Base-by-base conservation (phyloP, 1,284 basidiomycete species). In the Moniliella sp. region DNA sequence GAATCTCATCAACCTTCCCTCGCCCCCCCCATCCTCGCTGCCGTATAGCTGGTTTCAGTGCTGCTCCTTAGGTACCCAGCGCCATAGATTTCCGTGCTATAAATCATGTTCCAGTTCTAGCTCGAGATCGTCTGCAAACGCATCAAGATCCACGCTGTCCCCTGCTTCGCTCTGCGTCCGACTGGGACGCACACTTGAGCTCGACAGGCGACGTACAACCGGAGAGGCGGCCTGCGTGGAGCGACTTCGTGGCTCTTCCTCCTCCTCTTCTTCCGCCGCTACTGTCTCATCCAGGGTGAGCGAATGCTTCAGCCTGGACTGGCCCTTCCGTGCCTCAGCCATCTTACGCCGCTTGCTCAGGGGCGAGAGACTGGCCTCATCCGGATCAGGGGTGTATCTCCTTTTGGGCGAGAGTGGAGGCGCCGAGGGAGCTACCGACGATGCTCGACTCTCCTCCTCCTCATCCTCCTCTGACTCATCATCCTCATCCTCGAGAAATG, bases 401-500 rank as follows among this genome's bases (percentile, higher is more conserved):
- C n/a, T 7, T 15, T 13, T 14, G 12, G 13, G n/a, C 12, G 3
- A n/a, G n/a, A n/a, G n/a, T 27, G 10, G 36, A 40, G 32, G 42
- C 43, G 30, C 41, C 49, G 14, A 37, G 48, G 36, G 36, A 13
- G 39, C 37, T 5, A 41, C 32, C 5, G 30, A 21, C 18, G 27
- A 9, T 9, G 9, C 21, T 36, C 30, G 28, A 28, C 28, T 1
- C 12, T 14, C 3, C n/a, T n/a, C n/a, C 3, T 19, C 27, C 14
- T 23, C 19, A 10, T 19, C 35, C 5, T 25, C 32, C 1, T 44
- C 42, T 2, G 14, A 31, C n/a, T 43, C 31, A 12, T 55, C 55
- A 3, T 45, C 51, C 27, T 76, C 76, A 40, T 60, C 56, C 30
- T 76, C 75, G 9, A 58, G 39, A 21, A 76, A 76, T 25, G 74